Conservation (phyloP, 2,329 filamentous ascomycete species). For the Exophiala spinifera region DNA sequence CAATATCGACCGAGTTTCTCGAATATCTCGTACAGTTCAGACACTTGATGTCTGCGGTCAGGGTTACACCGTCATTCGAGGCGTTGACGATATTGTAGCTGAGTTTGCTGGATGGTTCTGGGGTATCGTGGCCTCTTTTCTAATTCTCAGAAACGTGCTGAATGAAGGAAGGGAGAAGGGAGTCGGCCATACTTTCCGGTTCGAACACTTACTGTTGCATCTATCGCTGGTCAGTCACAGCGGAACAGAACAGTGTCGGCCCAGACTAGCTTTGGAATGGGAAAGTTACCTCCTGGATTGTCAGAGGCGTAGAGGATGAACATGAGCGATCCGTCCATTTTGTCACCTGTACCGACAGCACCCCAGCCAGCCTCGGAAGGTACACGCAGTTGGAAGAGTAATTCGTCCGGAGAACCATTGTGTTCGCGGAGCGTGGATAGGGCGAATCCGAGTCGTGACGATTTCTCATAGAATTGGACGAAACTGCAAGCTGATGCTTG, state of each 20-base stretch:
- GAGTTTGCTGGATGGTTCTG: not conserved
- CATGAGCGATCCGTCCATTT: constrained; percentile 17
- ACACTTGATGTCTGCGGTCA: constrained; percentile 4
- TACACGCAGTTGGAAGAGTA: not conserved
- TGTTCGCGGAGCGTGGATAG: not conserved
- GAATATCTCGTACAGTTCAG: constrained; percentile 3
- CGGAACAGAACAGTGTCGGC: too few species aligned
- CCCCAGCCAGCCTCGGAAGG: constrained; percentile 8
- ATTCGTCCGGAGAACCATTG: not conserved
- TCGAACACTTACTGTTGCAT: constrained; percentile 12
- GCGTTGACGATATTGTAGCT: not conserved
- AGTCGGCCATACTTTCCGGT: constrained; percentile 4
- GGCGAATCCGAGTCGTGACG: not conserved
- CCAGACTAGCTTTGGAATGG: too few species aligned
- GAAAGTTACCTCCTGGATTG: not conserved
- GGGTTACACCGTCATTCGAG: not conserved
- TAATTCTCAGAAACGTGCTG: not conserved
- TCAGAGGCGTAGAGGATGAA: constrained; percentile 15
- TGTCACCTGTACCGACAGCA: constrained; percentile 10
- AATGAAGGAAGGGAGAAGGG: not conserved
- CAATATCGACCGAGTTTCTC: constrained; percentile 3
- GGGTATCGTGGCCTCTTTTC: constrained; percentile 10
- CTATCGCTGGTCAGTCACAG: not conserved
- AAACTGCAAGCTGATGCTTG: not conserved
- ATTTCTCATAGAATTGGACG: not conserved